These are phyloP conservation scores for Goffeauzyma gilvescens DNA, from an alignment of 768 basidiomycete species.

Conservation along the genomic window DNA sequence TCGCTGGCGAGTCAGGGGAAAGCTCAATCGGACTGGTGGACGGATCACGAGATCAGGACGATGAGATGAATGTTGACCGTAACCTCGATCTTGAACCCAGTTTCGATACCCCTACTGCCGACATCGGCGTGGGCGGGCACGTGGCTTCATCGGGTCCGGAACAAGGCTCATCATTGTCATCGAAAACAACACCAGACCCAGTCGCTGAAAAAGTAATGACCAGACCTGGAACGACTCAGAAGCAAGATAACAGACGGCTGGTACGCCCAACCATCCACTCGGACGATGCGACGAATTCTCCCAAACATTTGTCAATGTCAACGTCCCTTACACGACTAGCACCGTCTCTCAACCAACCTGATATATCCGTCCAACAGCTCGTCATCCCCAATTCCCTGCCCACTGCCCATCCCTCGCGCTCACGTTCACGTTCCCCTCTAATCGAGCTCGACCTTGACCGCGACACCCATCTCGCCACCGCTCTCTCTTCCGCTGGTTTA, in stretches of 20 bases:
- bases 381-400: conserved; percentile 9
- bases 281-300: conserved; percentile 14
- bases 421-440: background rate
- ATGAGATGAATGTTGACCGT: too few species aligned
- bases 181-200: background rate
- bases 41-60: too few species aligned
- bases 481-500: conserved; percentile 25
- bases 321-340: conserved; percentile 12
- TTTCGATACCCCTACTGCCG: too few species aligned
- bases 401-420: background rate
- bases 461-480: conserved; percentile 24
- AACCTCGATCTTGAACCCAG: too few species aligned
- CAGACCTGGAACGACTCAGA: too few species aligned
- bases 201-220: too few species aligned
- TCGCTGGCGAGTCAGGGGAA: too few species aligned
- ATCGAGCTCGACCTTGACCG: conserved; percentile 19
- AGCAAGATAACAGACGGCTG: too few species aligned
- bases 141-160: too few species aligned
- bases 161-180: conserved; percentile 1
- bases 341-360: conserved; percentile 4
- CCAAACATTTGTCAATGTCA: conserved; percentile 4
- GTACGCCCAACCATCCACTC: background rate
- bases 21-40: too few species aligned
- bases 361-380: conserved; percentile 6
- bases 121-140: too few species aligned